A percentile compares a stretch with the other conserved stretches of the same genome.
These are phyloP conservation scores for Metschnikowia noctiluminum DNA, from an alignment of 805 yeast species.

Conservation along the genomic window DNA sequence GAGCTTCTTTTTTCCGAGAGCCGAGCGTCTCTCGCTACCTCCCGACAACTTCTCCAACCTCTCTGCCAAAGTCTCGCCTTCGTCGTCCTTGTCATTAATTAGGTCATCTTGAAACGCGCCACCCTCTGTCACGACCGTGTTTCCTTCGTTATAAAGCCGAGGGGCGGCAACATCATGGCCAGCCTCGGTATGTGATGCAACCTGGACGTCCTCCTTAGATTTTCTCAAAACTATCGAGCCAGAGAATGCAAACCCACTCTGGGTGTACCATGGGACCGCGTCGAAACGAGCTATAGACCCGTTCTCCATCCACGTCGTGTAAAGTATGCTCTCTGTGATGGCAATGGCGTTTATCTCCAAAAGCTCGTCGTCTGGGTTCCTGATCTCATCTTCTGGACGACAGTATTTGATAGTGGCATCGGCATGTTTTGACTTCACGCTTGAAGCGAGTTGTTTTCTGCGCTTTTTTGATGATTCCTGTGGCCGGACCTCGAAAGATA, in stretches of 20 bases:
- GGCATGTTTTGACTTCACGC: constrained; percentile 49
- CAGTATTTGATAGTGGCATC: constrained; percentile 43
- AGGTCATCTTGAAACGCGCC: constrained; percentile 54
- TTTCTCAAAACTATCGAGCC: constrained; percentile 29
- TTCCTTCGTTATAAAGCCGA: constrained; percentile 56
- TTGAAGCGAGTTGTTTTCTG: constrained; percentile 41
- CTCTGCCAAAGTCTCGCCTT: constrained; percentile 52
- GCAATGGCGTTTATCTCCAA: constrained; percentile 24
- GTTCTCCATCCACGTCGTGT: constrained; percentile 57
- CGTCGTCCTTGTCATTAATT: constrained; percentile 43
- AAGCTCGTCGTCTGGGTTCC: constrained; percentile 27
- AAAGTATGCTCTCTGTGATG: constrained; percentile 20
- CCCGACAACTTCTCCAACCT: constrained; percentile 39
- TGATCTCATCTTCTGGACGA: constrained; percentile 43
- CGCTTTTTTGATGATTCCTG: constrained; percentile 30
- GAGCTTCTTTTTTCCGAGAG: constrained; percentile 39
- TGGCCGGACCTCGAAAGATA: constrained; percentile 24
- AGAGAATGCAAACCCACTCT: constrained; percentile 23
- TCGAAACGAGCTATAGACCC: constrained; percentile 57
- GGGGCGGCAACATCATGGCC: constrained; percentile 56
- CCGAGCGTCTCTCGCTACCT: constrained; percentile 20
- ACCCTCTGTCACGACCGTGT: constrained; percentile 62
- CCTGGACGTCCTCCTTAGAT: constrained; percentile 38
- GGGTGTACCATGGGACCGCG: constrained; percentile 46
- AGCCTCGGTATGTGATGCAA: constrained; percentile 38